Evolutionary conservation across 768 basidiomycete species (phyloP), one percentile per base, ranked within the genome.

Genomic region (Collybia sp.): DNA sequence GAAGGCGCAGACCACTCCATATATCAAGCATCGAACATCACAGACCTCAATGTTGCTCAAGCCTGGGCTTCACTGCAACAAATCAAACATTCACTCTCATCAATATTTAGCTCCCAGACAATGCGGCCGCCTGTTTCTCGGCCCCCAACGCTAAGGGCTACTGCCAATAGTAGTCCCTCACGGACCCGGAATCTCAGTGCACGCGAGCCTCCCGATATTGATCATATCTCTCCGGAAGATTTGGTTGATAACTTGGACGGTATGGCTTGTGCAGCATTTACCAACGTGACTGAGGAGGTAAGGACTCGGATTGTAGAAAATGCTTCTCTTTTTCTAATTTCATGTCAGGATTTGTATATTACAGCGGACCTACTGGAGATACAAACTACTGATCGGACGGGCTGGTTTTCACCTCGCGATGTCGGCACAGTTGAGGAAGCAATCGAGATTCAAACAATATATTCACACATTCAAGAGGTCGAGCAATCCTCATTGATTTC

Each of bases 301-400:
- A 49, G 67, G 44, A 25, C 37, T 36, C 39, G 38, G 2, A 13
- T 40, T 17, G 39, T 42, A 44, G 20, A 11, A 42, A 32, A 9
- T 12, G 36, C n/a, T 39, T 25, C 12, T 48, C 43, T 42, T 18
- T 20, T 30, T 19, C 34, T 46, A 37, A 37, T 18, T 30, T 6
- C 40, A 42, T 30, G 30, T 37, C 49, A 91, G 87, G 89, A 92
- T 63, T 69, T 93, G 32, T 85, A 88, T 54, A 70, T 83, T 36
- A 82, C 85, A 6, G 78, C 82, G 4, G 90, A 93, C 59, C 64
- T 91, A 13, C 72, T 93, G 9, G 90, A 93, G 61, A 79, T 88
- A 0, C 90, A 93, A 61, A 82, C 79, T 1, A 77, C 80, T 12
- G 90, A 93, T 59, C 79, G 82, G 30, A 83, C 79, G 2, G 90